phyloP scores from a whole-genome alignment of 2,329 filamentous ascomycete genomes.

The Arthrobotrys sphaeroides region DNA sequence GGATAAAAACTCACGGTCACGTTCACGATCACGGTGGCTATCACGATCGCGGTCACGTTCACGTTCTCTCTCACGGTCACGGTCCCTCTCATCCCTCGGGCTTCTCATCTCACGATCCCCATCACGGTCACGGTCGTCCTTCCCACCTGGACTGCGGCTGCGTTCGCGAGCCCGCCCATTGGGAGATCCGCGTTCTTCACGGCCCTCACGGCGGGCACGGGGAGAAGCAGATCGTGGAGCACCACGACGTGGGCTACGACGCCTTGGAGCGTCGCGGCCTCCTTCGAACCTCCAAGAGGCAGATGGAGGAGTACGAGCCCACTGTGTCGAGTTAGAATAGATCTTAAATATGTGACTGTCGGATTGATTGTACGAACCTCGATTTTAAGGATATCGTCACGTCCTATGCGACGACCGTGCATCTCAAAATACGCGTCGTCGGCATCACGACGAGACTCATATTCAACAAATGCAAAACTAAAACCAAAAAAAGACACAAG shows the following conservation, averaged over 20 bases:
- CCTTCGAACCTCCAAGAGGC: conserved; percentile 98
- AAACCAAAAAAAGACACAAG: neutral
- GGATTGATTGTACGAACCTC: conserved; percentile 72
- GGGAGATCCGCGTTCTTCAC: conserved; percentile 65
- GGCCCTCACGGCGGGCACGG: conserved; percentile 75
- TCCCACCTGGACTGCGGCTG: conserved; percentile 87
- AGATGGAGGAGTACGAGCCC: conserved; percentile 96
- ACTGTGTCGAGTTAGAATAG: conserved; percentile 67
- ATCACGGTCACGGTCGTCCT: conserved; percentile 83
- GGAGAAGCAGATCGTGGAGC: conserved; percentile 72
- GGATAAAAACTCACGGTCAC: conserved; percentile 72
- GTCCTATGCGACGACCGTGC: conserved; percentile 98
- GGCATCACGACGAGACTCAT: conserved; percentile 96
- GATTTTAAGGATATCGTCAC: conserved; percentile 96
- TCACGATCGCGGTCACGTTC: conserved; percentile 46
- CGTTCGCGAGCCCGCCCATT: conserved; percentile 68
- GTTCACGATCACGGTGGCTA: conserved; percentile 69
- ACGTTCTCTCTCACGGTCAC: conserved; percentile 63
- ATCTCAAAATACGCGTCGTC: conserved; percentile 99
- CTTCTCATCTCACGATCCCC: conserved; percentile 80
- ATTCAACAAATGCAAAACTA: conserved; percentile 97
- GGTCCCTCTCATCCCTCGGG: conserved; percentile 70
- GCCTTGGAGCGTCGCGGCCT: conserved; percentile 77
- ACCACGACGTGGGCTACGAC: conserved; percentile 63
- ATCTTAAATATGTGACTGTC: neutral